These are phyloP conservation scores for Geotrichum reessii DNA, from an alignment of 1,139 yeast genomes.

Conservation along the genomic window DNA sequence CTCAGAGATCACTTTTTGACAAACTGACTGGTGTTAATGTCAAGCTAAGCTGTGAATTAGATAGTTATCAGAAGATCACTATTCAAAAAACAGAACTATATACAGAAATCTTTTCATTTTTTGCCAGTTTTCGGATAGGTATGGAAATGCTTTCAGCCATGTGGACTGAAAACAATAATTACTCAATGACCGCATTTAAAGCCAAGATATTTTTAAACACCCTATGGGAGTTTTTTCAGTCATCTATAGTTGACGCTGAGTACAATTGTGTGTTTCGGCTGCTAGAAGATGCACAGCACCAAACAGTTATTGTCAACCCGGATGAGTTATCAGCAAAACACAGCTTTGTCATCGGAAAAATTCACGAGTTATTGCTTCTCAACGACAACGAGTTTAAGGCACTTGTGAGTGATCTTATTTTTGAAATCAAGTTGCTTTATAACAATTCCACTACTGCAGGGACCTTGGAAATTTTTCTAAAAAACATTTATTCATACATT, in stretches of 20 bases:
- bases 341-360: conserved; percentile 14
- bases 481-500: conserved; percentile 3
- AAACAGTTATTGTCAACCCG: conserved; percentile 19
- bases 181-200: not conserved
- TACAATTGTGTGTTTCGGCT: conserved; percentile 10
- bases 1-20: not conserved
- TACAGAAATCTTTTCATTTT: conserved; percentile 23
- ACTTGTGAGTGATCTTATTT: conserved; percentile 19
- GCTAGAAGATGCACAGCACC: conserved; percentile 3
- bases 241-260: conserved; percentile 21
- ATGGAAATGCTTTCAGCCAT: conserved; percentile 15
- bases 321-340: conserved; percentile 21
- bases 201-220: conserved; percentile 10
- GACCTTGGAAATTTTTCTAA: not conserved
- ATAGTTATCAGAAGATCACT: conserved; percentile 15
- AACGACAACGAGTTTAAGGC: conserved; percentile 18
- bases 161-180: not conserved
- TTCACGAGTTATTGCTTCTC: conserved; percentile 20
- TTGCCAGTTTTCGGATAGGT: conserved; percentile 21
- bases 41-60: conserved; percentile 2
- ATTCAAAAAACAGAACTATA: conserved; percentile 20
- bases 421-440: conserved; percentile 8
- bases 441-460: not conserved
- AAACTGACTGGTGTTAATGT: conserved; percentile 5
- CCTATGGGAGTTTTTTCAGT: conserved; percentile 28